These are phyloP conservation scores for Eucalyptus shirleyi DNA, from an alignment of 345 rosid species.

Conservation along the genomic window DNA sequence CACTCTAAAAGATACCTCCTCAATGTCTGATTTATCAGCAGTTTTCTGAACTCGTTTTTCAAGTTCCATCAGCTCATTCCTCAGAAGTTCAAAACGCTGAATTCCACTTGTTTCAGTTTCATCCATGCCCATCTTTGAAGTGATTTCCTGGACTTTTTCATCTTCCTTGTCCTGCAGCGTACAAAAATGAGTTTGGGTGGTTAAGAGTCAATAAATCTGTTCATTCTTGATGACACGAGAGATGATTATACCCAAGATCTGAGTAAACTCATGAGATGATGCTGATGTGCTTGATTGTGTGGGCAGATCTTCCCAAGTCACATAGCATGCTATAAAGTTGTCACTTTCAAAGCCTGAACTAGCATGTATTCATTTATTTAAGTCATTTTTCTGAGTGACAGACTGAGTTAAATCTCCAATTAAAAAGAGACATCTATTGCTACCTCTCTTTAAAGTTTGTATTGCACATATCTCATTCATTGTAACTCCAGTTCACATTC, in stretches of 20 bases:
- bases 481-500: not conserved
- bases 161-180: constrained; percentile 37
- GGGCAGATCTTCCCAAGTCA: not conserved
- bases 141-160: constrained; percentile 15
- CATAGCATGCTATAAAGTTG: not conserved
- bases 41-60: constrained; percentile 80
- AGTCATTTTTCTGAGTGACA: not conserved
- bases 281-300: not conserved
- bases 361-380: not conserved
- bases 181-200: not conserved
- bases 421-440: not conserved
- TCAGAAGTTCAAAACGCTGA: constrained; percentile 61
- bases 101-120: constrained; percentile 57
- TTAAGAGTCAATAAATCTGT: not conserved
- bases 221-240: not conserved
- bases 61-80: constrained; percentile 87
- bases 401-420: not conserved
- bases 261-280: not conserved
- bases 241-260: not conserved
- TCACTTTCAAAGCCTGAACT: not conserved
- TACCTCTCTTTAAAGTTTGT: not conserved
- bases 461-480: not conserved
- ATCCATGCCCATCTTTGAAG: constrained; percentile 11
- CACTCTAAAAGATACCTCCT: constrained; percentile 34
- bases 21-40: constrained; percentile 50